Evolutionary conservation across 352 stramenopile genomes (phyloP).

Genomic region (Phytophthora capsici): DNA sequence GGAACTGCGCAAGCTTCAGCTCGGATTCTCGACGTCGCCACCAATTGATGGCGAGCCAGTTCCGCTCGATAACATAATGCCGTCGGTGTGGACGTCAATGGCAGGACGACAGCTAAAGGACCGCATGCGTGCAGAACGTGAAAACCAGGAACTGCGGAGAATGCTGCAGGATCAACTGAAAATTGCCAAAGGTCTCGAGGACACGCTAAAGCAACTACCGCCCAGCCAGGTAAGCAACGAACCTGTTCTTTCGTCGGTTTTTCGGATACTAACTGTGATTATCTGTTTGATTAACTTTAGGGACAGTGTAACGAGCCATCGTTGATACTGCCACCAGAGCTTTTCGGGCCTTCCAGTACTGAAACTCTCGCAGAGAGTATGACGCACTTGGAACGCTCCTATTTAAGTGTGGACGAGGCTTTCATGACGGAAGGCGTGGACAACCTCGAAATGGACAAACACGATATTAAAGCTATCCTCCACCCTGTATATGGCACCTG

Average conservation of each 20-base stretch:
- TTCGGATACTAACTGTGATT: conserved; percentile 9
- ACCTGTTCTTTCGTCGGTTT: not conserved
- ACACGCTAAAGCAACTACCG: conserved; percentile 36
- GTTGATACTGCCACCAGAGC: conserved; percentile 21
- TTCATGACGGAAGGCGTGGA: conserved; percentile 21
- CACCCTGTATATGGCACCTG: conserved; percentile 28
- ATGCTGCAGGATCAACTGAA: conserved; percentile 42
- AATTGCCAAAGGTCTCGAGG: conserved; percentile 39
- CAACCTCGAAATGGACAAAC: conserved; percentile 27
- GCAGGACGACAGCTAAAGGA: conserved; percentile 34
- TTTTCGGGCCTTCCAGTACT: conserved; percentile 30
- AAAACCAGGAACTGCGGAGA: conserved; percentile 32
- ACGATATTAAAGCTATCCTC: conserved; percentile 35
- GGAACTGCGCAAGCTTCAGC: conserved; percentile 28
- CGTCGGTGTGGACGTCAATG: conserved; percentile 36
- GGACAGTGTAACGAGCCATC: not conserved
- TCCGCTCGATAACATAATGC: conserved; percentile 11
- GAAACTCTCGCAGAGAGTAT: conserved; percentile 34
- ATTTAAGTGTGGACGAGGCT: conserved; percentile 27
- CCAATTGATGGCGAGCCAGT: conserved; percentile 1
- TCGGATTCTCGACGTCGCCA: conserved; percentile 13
- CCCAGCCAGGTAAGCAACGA: conserved; percentile 28
- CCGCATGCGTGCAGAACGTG: conserved; percentile 33
- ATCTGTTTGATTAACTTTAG: conserved; percentile 20
- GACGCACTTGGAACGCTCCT: conserved; percentile 22